Evolutionary conservation across 2,329 filamentous ascomycete species (phyloP), one percentile per base, ranked within the genome.

Genomic region (Ceratocystis alfenasii): DNA sequence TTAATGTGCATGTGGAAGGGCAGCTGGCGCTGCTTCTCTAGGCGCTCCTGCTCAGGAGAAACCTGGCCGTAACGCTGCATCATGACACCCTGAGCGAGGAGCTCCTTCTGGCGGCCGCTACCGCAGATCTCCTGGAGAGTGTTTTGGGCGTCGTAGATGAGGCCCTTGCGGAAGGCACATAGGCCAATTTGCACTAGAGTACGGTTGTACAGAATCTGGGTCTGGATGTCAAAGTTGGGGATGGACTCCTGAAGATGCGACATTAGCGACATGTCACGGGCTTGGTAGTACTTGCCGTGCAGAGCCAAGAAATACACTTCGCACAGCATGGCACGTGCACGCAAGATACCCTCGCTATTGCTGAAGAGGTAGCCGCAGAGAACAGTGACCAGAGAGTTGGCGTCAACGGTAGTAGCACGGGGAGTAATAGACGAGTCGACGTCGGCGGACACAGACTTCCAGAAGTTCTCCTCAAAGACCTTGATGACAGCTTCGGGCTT

Each of bases 1-100:
- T 99, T 99, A 82, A 99, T 99, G 83, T 99, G 94, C 91, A 99
- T 96, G 81, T 99, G 94, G 87, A 99, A 99, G 46, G 94, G 94
- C 71, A 99, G 84, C 79, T 99, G 94, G 72, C 94, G 87, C 79
- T 97, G 93, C 75, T 94, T 90, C 81, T 99, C 94, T 48, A 97
- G 83, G 70, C 93, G 89, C 80, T 99, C 94, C 78, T 99, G 94
- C 78, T 99, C 94, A 20, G 94, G 94, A 45, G 92, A 94, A 69
- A 99, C 94, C 73, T 96, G 92, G 72, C 85, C 93, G 79, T 92
- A 99, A 71, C 94, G 86, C 80, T 99, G 94, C 76, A 99, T 94
- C 81, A 97, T 96, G 69, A 99, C 90, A 76, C 94, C 95, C 78
- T 99, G 94, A 48, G 94, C 95, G 57, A 99, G 84, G 64, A 99